These are phyloP conservation scores for Stereocaulon alpinum DNA, from an alignment of 495 filamentous ascomycete species.

Conservation along the genomic window DNA sequence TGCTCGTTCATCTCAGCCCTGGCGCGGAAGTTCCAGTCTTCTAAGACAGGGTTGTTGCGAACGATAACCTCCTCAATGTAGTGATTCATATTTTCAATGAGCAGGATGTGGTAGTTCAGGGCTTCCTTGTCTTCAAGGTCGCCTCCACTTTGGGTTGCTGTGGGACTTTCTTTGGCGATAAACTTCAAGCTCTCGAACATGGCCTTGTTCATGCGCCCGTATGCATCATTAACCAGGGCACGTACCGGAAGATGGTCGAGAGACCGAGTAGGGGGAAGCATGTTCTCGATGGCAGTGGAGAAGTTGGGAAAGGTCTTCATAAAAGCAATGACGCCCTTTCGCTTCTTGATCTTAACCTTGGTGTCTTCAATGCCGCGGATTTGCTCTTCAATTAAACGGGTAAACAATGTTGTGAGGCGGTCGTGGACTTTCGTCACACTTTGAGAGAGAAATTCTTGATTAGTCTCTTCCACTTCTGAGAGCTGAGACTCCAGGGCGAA, in stretches of 20 bases:
- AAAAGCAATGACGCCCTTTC: conserved; percentile 90
- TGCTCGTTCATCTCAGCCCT: conserved; percentile 75
- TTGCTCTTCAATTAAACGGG: conserved; percentile 87
- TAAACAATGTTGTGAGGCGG: conserved; percentile 65
- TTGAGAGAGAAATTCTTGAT: conserved; percentile 81
- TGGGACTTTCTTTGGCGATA: conserved; percentile 84
- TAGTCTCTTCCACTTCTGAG: conserved; percentile 67
- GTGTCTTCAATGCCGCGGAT: conserved; percentile 93
- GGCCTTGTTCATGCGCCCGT: conserved; percentile 77
- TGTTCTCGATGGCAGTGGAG: conserved; percentile 66
- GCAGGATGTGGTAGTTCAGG: conserved; percentile 88
- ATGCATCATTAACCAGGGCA: conserved; percentile 72
- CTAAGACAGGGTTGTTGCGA: conserved; percentile 60
- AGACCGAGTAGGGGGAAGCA: conserved; percentile 46
- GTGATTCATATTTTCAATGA: conserved; percentile 99
- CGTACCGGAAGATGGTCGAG: conserved; percentile 54
- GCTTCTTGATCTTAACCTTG: conserved; percentile 98
- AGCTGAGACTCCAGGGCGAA: conserved; percentile 69
- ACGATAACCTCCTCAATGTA: conserved; percentile 84
- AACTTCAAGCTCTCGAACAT: conserved; percentile 97
- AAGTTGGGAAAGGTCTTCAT: conserved; percentile 89
- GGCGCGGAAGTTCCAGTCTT: conserved; percentile 70
- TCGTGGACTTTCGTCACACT: conserved; percentile 69
- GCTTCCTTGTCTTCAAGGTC: conserved; percentile 89
- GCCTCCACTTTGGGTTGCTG: conserved; percentile 27